These are phyloP conservation scores for Ballota nigra DNA, from an alignment of 257 asterid genomes.

Conservation along the genomic window DNA sequence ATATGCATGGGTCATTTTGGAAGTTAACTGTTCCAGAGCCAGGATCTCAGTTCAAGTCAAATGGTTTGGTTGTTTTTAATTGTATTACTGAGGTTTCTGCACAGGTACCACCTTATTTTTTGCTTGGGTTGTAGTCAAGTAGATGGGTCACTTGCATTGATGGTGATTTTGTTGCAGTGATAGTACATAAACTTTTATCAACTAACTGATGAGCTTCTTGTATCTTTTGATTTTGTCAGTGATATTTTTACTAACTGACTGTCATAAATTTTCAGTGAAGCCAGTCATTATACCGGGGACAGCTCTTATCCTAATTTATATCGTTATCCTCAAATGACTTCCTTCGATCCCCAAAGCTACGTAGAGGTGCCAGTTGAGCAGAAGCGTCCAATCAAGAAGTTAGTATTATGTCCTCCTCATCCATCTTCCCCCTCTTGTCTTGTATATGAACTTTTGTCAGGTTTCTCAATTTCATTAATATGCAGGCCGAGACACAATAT, in stretches of 20 bases:
- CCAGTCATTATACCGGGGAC: constrained; percentile 43
- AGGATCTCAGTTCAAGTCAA: not conserved
- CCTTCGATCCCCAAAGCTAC: constrained; percentile 39
- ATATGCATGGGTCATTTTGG: not conserved
- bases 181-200: constrained; percentile 4
- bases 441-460: not conserved
- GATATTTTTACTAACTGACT: constrained; percentile 12
- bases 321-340: constrained; percentile 33
- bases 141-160: not conserved
- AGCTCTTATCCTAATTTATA: constrained; percentile 35
- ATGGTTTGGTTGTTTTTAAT: constrained; percentile 3
- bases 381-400: constrained; percentile 76
- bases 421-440: not conserved
- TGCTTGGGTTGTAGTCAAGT: not conserved
- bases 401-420: constrained; percentile 25
- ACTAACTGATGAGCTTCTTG: constrained; percentile 13
- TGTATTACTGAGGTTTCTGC: not conserved
- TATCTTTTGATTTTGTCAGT: constrained; percentile 8
- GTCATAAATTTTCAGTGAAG: constrained; percentile 29
- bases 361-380: constrained; percentile 45
- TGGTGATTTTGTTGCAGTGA: not conserved
- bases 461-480: constrained; percentile 30
- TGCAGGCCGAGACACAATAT: constrained; percentile 72
- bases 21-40: not conserved
- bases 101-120: not conserved